Conservation (phyloP, 768 basidiomycete genomes). For the Tulasnella calospora region DNA sequence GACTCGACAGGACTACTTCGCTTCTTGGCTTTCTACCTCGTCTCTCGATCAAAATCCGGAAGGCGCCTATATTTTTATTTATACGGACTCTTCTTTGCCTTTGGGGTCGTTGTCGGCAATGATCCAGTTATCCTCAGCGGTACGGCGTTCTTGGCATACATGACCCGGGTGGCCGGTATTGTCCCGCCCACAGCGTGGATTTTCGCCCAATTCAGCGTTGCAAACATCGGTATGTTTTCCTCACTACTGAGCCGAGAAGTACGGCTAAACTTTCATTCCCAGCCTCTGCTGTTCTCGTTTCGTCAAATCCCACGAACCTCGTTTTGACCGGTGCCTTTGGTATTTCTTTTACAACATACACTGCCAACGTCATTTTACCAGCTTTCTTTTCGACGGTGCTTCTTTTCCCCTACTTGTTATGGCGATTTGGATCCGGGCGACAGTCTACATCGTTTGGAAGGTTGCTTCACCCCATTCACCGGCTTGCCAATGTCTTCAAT, state of each 20-base stretch:
- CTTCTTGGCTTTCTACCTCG: slow-evolving; percentile 85
- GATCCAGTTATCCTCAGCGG: slow-evolving; percentile 92
- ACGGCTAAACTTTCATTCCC: slow-evolving; percentile 70
- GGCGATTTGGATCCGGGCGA: neutral
- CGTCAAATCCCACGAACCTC: slow-evolving; percentile 91
- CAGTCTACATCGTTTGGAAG: neutral
- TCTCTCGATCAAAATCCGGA: slow-evolving; percentile 63
- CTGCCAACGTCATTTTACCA: slow-evolving; percentile 77
- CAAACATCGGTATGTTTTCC: slow-evolving; percentile 32
- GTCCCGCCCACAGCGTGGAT: slow-evolving; percentile 40
- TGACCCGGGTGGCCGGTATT: slow-evolving; percentile 60
- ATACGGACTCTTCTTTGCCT: slow-evolving; percentile 72
- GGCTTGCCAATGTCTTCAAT: neutral
- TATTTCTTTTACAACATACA: slow-evolving; percentile 70
- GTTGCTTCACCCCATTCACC: neutral
- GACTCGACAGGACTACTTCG: slow-evolving; percentile 85
- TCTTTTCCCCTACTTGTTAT: slow-evolving; percentile 31
- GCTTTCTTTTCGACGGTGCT: slow-evolving; percentile 65
- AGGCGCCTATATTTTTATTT: slow-evolving; percentile 67
- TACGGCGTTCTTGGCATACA: slow-evolving; percentile 85
- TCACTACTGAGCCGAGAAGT: slow-evolving; percentile 61
- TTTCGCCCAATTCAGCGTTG: slow-evolving; percentile 42
- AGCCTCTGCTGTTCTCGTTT: slow-evolving; percentile 60
- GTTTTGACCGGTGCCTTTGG: slow-evolving; percentile 83
- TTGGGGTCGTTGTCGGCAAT: slow-evolving; percentile 82